Evolutionary conservation across 306 rosid species (phyloP).

Genomic region (Pyrus pyrifolia): DNA sequence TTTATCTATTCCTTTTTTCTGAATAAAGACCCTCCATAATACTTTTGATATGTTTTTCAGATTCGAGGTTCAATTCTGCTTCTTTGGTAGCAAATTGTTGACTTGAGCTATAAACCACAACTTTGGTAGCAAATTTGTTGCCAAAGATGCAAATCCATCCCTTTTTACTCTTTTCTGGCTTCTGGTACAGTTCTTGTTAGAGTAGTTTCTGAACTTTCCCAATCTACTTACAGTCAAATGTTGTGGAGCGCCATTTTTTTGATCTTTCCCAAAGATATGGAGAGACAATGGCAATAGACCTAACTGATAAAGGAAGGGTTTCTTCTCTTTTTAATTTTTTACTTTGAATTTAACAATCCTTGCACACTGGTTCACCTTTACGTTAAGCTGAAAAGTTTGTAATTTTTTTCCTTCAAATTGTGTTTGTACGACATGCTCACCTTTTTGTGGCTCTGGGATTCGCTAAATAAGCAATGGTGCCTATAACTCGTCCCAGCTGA

Average conservation of each 20-base stretch:
- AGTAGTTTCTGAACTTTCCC: constrained; percentile 7
- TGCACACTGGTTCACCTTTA: too few relatives aligned
- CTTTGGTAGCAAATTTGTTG: constrained; percentile 41
- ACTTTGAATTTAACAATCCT: too few relatives aligned
- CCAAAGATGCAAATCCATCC: background rate
- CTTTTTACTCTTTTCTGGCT: background rate
- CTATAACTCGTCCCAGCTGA: background rate
- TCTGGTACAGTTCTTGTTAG: background rate
- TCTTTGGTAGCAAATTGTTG: constrained; percentile 98
- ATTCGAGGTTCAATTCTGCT: constrained; percentile 87
- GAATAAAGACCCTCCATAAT: background rate
- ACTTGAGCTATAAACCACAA: constrained; percentile 82
- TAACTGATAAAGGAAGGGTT: constrained; percentile 70
- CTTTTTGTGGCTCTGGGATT: background rate
- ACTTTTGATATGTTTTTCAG: constrained; percentile 27
- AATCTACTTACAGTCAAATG: constrained; percentile 40
- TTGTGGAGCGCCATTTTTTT: constrained; percentile 75
- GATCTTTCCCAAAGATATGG: constrained; percentile 85
- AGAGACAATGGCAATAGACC: constrained; percentile 65
- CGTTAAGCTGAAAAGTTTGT: background rate
- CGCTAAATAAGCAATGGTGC: background rate
- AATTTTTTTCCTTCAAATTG: background rate
- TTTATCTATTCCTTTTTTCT: background rate
- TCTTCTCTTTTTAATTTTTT: background rate
- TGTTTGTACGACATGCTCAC: background rate